A percentile compares a stretch with the other conserved stretches of the same genome.
These are phyloP conservation scores for Nakataea oryzae DNA, from an alignment of 2,329 filamentous ascomycete genomes.

Conservation along the genomic window DNA sequence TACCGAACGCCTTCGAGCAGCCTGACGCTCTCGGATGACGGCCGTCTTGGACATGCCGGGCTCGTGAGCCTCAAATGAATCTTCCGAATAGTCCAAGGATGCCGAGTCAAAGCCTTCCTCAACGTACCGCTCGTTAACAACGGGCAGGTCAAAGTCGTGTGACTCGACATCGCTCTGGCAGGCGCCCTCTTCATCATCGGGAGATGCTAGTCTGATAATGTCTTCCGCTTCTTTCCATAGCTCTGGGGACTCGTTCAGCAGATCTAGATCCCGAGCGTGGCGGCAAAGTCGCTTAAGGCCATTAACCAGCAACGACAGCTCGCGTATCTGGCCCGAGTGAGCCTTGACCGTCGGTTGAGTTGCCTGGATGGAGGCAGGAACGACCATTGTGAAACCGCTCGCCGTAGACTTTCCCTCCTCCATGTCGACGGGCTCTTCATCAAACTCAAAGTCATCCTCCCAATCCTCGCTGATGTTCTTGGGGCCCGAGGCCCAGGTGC, in stretches of 20 bases:
- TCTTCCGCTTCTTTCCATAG: slow-evolving; percentile 77
- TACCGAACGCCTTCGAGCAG: slow-evolving; percentile 46
- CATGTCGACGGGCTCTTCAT: slow-evolving; percentile 26
- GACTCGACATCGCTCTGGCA: slow-evolving; percentile 17
- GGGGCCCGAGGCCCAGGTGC: slow-evolving; percentile 71
- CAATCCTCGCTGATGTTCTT: slow-evolving; percentile 78
- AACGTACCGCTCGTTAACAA: slow-evolving; percentile 32
- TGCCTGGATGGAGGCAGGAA: slow-evolving; percentile 70
- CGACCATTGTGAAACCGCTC: slow-evolving; percentile 46
- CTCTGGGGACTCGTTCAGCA: slow-evolving; percentile 49
- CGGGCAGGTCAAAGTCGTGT: slow-evolving; percentile 26
- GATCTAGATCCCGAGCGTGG: slow-evolving; percentile 56
- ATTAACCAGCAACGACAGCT: slow-evolving; percentile 72
- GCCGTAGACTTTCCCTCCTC: slow-evolving; percentile 24
- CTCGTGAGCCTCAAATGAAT: slow-evolving; percentile 29
- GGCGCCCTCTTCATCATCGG: slow-evolving; percentile 46
- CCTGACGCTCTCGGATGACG: slow-evolving; percentile 42
- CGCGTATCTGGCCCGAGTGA: slow-evolving; percentile 73
- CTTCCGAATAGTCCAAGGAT: slow-evolving; percentile 30
- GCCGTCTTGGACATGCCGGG: slow-evolving; percentile 36
- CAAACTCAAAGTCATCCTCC: slow-evolving; percentile 83
- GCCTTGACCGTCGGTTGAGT: slow-evolving; percentile 74
- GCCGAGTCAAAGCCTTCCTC: slow-evolving; percentile 38
- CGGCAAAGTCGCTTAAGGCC: slow-evolving; percentile 69
- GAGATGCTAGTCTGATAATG: slow-evolving; percentile 74